phyloP scores from a whole-genome alignment of 148 eudicot species.

The Dianthus caryophyllus region DNA sequence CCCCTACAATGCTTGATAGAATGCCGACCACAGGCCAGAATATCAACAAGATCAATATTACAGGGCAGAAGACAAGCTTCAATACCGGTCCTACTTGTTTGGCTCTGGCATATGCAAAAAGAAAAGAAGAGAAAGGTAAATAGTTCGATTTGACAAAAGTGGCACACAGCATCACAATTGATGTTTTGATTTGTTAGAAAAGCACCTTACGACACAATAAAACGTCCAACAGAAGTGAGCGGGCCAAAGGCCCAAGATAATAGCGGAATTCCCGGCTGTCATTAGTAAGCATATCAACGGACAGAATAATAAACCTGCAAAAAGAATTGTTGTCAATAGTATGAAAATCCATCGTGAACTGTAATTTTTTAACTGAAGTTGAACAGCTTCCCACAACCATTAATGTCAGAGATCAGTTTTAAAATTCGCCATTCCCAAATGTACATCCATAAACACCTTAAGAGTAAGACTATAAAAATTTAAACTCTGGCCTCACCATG shows the following conservation, averaged over 20 bases:
- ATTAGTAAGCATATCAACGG: conserved; percentile 65
- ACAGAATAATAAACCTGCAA: conserved; percentile 69
- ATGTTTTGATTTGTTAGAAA: conserved; percentile 5
- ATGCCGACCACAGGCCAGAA: conserved; percentile 68
- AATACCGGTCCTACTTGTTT: conserved; percentile 75
- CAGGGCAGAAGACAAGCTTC: conserved; percentile 63
- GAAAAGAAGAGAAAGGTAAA: conserved; percentile 8
- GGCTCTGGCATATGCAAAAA: conserved; percentile 43
- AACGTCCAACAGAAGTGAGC: conserved; percentile 62
- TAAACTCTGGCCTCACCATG: no score
- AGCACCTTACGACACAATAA: conserved; percentile 60
- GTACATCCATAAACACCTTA: background rate
- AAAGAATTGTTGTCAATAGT: conserved; percentile 13
- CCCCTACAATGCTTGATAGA: conserved; percentile 52
- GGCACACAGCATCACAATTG: conserved; percentile 2
- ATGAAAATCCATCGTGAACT: background rate
- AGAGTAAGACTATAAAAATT: background rate
- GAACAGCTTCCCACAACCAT: background rate
- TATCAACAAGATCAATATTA: conserved; percentile 35
- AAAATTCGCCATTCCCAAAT: background rate
- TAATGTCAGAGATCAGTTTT: background rate
- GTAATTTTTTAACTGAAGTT: background rate
- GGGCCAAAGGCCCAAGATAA: conserved; percentile 89
- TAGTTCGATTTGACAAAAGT: background rate
- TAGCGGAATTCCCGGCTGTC: conserved; percentile 49